These are phyloP conservation scores for Heterobasidion parviporum DNA, from an alignment of 1,284 basidiomycete genomes.

Conservation along the genomic window DNA sequence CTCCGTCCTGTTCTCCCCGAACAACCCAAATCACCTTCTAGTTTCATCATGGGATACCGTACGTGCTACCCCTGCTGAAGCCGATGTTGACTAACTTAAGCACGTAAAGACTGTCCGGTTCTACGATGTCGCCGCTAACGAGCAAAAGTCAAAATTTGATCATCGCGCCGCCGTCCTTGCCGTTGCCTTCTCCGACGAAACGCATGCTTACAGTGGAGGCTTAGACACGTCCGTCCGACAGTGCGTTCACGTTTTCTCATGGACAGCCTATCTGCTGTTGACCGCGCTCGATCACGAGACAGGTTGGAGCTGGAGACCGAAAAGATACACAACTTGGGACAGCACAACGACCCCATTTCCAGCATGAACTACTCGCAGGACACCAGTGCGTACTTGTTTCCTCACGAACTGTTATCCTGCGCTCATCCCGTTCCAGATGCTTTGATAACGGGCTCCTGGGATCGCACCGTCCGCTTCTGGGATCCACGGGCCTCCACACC, in stretches of 20 bases:
- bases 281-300: neutral
- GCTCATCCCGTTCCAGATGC: slow-evolving; percentile 34
- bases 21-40: slow-evolving; percentile 66
- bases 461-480: slow-evolving; percentile 83
- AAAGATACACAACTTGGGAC: slow-evolving; percentile 53
- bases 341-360: slow-evolving; percentile 61
- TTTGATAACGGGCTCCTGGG: slow-evolving; percentile 87
- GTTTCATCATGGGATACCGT: slow-evolving; percentile 89
- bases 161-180: slow-evolving; percentile 70
- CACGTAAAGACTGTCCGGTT: slow-evolving; percentile 57
- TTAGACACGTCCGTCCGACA: slow-evolving; percentile 67
- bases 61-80: slow-evolving; percentile 20
- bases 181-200: slow-evolving; percentile 56
- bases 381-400: slow-evolving; percentile 33
- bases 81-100: slow-evolving; percentile 1
- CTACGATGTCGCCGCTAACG: slow-evolving; percentile 58
- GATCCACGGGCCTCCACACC: slow-evolving; percentile 60
- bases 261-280: neutral
- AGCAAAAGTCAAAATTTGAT: slow-evolving; percentile 68
- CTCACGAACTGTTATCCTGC: neutral
- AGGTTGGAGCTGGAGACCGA: slow-evolving; percentile 62
- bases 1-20: slow-evolving; percentile 74
- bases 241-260: slow-evolving; percentile 30
- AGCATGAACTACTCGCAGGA: slow-evolving; percentile 49
- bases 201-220: slow-evolving; percentile 65